Evolutionary conservation across 106 monocot species (phyloP).

Genomic region (Iris macrosiphon): DNA sequence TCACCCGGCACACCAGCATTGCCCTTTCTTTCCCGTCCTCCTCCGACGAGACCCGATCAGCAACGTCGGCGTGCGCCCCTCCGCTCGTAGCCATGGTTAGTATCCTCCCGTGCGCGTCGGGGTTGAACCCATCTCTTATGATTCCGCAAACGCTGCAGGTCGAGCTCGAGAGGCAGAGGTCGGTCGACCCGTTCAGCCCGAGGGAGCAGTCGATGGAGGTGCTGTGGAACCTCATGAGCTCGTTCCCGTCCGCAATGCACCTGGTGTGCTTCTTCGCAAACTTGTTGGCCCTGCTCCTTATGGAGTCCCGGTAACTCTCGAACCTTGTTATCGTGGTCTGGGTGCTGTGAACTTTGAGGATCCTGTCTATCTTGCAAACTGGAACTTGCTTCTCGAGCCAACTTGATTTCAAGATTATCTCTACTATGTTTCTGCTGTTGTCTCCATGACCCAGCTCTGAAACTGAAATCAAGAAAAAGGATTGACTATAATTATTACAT

Average conservation of each 20-base stretch:
- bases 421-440: constrained; percentile 81
- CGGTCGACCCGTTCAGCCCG: constrained; percentile 39
- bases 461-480: constrained; percentile 34
- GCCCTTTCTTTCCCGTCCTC: constrained; percentile 49
- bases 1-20: constrained; percentile 88
- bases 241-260: constrained; percentile 89
- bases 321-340: constrained; percentile 51
- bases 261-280: constrained; percentile 56
- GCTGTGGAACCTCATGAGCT: constrained; percentile 72
- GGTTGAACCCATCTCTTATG: constrained; percentile 64
- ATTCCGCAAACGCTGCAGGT: constrained; percentile 61
- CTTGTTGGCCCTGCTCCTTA: constrained; percentile 53
- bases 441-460: constrained; percentile 64
- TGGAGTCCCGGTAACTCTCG: constrained; percentile 56
- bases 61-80: constrained; percentile 51
- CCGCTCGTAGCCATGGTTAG: constrained; percentile 67
- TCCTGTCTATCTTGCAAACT: constrained; percentile 56
- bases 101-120: constrained; percentile 32
- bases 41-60: constrained; percentile 5
- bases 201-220: constrained; percentile 52
- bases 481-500: too few species aligned
- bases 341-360: constrained; percentile 73
- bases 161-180: constrained; percentile 31
- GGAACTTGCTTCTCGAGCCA: constrained; percentile 66
- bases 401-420: constrained; percentile 92